Evolutionary conservation across 805 yeast species (phyloP).

Genomic region (Metschnikowia lunata): DNA sequence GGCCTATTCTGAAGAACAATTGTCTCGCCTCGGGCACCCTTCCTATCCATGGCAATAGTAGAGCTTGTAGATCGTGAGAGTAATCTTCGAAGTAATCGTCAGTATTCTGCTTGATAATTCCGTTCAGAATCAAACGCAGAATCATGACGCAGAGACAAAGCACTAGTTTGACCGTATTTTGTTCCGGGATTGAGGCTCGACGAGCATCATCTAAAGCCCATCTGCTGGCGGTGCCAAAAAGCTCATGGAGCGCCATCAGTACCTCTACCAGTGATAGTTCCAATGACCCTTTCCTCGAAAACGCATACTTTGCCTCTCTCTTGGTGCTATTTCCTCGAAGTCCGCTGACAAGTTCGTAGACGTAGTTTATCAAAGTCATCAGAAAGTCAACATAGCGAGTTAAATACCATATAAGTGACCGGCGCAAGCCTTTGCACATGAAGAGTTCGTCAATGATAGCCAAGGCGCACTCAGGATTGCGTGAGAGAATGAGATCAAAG

Average conservation of each 20-base stretch:
- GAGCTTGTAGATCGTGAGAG: constrained; percentile 53
- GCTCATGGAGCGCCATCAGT: constrained; percentile 67
- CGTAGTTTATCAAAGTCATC: constrained; percentile 54
- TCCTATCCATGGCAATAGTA: constrained; percentile 64
- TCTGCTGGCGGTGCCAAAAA: constrained; percentile 48
- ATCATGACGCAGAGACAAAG: constrained; percentile 61
- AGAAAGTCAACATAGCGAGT: constrained; percentile 55
- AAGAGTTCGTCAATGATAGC: constrained; percentile 64
- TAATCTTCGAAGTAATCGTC: constrained; percentile 45
- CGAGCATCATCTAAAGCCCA: constrained; percentile 29
- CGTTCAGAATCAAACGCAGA: constrained; percentile 43
- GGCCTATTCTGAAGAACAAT: constrained; percentile 42
- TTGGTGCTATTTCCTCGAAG: constrained; percentile 43
- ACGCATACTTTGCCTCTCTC: constrained; percentile 27
- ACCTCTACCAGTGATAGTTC: constrained; percentile 54
- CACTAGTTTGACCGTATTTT: constrained; percentile 38
- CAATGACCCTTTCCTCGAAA: constrained; percentile 56
- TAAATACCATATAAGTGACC: constrained; percentile 62
- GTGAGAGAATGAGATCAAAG: constrained; percentile 49
- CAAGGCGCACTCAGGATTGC: constrained; percentile 51
- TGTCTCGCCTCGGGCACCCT: constrained; percentile 58
- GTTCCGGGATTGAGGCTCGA: constrained; percentile 9
- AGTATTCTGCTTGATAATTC: constrained; percentile 35
- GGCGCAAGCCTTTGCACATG: constrained; percentile 61
- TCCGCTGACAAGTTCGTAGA: constrained; percentile 56